Conservation (phyloP, 345 rosid genomes). For the Syzygium grande region DNA sequence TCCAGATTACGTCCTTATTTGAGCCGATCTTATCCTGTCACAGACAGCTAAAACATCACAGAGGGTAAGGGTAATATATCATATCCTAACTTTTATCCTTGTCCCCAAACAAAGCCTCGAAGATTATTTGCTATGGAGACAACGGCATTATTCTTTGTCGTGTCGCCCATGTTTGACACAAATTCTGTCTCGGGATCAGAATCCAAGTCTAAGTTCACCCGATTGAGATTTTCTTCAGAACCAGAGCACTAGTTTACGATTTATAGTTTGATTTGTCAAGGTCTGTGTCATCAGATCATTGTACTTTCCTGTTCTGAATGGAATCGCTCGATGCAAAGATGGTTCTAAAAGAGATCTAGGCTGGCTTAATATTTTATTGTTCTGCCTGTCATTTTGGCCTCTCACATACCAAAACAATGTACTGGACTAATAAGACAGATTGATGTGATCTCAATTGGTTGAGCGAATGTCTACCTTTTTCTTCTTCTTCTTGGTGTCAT, state of each 20-base stretch:
- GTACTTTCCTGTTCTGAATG: neutral
- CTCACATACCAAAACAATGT: neutral
- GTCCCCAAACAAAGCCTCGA: neutral
- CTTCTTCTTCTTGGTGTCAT: neutral
- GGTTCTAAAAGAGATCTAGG: neutral
- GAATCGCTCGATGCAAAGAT: neutral
- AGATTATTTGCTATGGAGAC: neutral
- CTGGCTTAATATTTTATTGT: neutral
- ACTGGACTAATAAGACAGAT: neutral
- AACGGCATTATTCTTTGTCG: neutral
- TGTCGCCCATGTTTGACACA: neutral
- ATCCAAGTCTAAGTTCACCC: neutral
- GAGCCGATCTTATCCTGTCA: neutral
- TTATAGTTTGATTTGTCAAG: neutral
- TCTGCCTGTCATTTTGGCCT: neutral
- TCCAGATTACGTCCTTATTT: neutral
- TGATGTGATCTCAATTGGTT: neutral
- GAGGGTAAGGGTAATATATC: neutral
- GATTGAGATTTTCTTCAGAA: neutral
- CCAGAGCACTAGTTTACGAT: neutral
- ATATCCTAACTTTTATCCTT: neutral
- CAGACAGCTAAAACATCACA: neutral
- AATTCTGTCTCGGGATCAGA: neutral
- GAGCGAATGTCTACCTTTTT: neutral
- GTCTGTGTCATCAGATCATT: neutral